Evolutionary conservation across 164 flowering plant species (phyloP), one percentile per base, ranked within the genome.

Genomic region (Magnolia sinica): DNA sequence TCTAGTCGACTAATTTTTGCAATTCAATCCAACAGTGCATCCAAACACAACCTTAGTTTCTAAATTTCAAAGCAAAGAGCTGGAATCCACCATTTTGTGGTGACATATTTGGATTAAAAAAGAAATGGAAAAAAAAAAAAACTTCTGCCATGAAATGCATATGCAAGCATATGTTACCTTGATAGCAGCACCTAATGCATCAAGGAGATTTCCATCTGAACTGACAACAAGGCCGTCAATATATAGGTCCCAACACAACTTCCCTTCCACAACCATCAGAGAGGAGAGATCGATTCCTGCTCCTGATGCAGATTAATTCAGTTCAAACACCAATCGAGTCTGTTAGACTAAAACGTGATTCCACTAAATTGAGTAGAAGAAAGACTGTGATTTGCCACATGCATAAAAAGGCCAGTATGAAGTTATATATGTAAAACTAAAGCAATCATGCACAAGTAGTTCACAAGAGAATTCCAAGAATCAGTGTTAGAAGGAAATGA

Each of bases 241-340:
- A 67, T 92, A 96, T 14, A 96, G 91, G 84, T 96, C 97, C 99
- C 99, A 96, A 81, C 98, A 96, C 37, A 91, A 73, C 81, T 94
- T 96, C 45, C 97, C 97, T 75, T 89, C 93, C 58, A 86, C 87
- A 76, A 94, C 85, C 63, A 85, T 79, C 50, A 94, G 84, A 77
- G 97, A 90, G 23, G 98, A 88, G 64, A 88, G 95, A 86, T 94
- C 88, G 75, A 96, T 92, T 55, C 94, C 98, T 80, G 99, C 97
- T 9, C 97, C 97, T 90, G 84, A 78, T 7, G 78, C 18, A 75
- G 61, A 55, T 11, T 16, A 8, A 16, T 16, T 11, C 13, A 55
- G 61, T 55, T 8, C 13, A 55, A 11, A 55, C 8, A 11, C 61
- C 13, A 8, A 55, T 55, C 18, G 13, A 9, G 10, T 16, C 61